A percentile compares a stretch with the other conserved stretches of the same genome.
These are phyloP conservation scores for Lupinus albus DNA, from an alignment of 306 rosid genomes.

Conservation along the genomic window DNA sequence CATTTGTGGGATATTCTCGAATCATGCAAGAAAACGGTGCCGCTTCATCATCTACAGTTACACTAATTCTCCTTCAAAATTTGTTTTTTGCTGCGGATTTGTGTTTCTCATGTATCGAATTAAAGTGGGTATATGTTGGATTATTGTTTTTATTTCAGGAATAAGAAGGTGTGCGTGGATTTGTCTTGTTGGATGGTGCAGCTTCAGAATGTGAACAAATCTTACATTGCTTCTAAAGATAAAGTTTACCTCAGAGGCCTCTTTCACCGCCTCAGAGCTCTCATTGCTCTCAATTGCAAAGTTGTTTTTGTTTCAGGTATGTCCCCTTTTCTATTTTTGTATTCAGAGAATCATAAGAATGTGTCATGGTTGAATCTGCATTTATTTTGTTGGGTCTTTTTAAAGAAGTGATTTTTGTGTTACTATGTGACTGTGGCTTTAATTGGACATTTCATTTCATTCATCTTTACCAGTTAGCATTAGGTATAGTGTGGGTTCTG, in stretches of 20 bases:
- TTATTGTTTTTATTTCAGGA: slow-evolving; percentile 50
- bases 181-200: slow-evolving; percentile 89
- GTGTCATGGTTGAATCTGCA: background rate
- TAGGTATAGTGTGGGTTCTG: background rate
- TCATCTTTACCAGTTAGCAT: slow-evolving; percentile 2
- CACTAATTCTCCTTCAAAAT: slow-evolving; percentile 8
- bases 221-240: slow-evolving; percentile 53
- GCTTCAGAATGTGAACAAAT: slow-evolving; percentile 68
- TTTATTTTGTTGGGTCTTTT: background rate
- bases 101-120: slow-evolving; percentile 10
- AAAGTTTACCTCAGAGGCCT: slow-evolving; percentile 67
- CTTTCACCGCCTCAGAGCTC: slow-evolving; percentile 82
- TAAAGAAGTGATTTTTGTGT: slow-evolving; percentile 5
- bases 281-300: slow-evolving; percentile 74
- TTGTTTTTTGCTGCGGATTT: background rate
- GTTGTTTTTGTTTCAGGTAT: slow-evolving; percentile 69
- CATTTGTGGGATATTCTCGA: slow-evolving; percentile 80
- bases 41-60: slow-evolving; percentile 73
- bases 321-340: background rate
- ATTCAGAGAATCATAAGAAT: background rate
- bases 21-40: slow-evolving; percentile 85
- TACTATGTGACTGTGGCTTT: background rate
- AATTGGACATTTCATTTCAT: background rate
- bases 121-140: slow-evolving; percentile 32
- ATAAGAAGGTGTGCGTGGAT: slow-evolving; percentile 81